Base-by-base conservation (phyloP, 495 filamentous ascomycete species). In the Talaromyces borbonicus region DNA sequence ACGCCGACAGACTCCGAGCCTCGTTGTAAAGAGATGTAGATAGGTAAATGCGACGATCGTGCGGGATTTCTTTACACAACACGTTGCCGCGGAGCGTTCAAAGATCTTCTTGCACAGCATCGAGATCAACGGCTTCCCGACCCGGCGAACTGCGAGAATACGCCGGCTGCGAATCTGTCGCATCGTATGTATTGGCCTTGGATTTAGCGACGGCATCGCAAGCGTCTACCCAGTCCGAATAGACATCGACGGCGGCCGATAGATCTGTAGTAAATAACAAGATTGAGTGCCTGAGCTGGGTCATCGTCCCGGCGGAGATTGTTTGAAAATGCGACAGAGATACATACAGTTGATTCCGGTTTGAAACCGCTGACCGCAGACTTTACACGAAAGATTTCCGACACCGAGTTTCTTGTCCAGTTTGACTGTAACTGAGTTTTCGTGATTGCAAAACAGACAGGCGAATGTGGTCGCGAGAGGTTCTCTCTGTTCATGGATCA, bases 371-470 rank as follows among this genome's bases (percentile, higher is more conserved):
- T 97, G 90, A 2, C 88, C 90, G 63, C 92, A 98, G 24, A 90
- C 75, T 56, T 92, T 95, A 70, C 92, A 98, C 16, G 81, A 77
- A 5, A 98, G 77, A 32, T 79, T 71, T 4, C 89, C 92, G 19
- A 95, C 69, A 23, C 86, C 87, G 5, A 78, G 68, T 60, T 96
- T 97, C 72, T 92, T 95, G 52, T 97, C 87, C 30, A 98, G 67
- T 57, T 89, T 87, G 53, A 94, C 84, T 1, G 79, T 71, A 26
- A 98, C 85, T 0, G 89, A 83, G 36, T 85, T 87, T 57, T 97
- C 93, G 65, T 97, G 88, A 61, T 95, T 97, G 72, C 92, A 98
- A 66, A 98, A 98, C 24, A 96, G 79, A 58, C 92, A 98, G n/a
- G 87, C 80, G 62, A 98, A 98, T 16, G 78, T 73, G 2, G 83